Evolutionary conservation across 2,329 filamentous ascomycete species (phyloP).

Genomic region (Diatrype stigma): DNA sequence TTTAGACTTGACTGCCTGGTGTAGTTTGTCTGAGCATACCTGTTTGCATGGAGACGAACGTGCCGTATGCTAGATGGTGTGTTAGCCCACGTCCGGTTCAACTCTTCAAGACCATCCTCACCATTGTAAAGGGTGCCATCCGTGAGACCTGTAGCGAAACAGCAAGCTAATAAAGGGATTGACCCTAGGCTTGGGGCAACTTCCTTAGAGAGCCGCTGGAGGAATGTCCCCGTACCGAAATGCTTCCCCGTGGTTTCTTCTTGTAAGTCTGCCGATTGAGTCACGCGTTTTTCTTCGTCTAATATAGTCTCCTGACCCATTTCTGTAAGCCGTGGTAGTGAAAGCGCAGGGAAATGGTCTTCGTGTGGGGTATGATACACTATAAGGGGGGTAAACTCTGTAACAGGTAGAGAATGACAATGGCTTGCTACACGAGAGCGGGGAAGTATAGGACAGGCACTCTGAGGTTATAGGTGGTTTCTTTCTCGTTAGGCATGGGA

Average conservation of each 20-base stretch:
- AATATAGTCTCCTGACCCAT: constrained; percentile 7
- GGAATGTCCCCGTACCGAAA: constrained; percentile 1
- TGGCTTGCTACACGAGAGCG: too few species aligned
- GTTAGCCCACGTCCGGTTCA: too few species aligned
- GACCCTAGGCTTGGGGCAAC: constrained; percentile 14
- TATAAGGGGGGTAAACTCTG: background rate
- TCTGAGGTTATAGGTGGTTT: too few species aligned
- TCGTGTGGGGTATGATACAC: too few species aligned
- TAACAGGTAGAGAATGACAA: too few species aligned
- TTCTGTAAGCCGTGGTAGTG: too few species aligned
- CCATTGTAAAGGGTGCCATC: constrained; percentile 25
- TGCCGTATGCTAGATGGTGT: constrained; percentile 34
- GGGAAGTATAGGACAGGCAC: too few species aligned
- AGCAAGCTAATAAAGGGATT: constrained; percentile 20
- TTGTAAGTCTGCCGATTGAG: background rate
- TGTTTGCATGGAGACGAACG: constrained; percentile 39
- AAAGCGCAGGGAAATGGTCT: too few species aligned
- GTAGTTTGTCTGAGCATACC: constrained; percentile 12
- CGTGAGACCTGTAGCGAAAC: constrained; percentile 23
- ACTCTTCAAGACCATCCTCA: constrained; percentile 3
- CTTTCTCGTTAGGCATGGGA: too few species aligned
- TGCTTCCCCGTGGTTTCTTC: background rate
- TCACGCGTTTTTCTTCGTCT: constrained; percentile 19
- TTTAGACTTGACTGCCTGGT: background rate
- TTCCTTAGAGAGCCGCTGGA: constrained; percentile 14